Evolutionary conservation across 441 rosid species (phyloP).

Genomic region (Sinapis alba): DNA sequence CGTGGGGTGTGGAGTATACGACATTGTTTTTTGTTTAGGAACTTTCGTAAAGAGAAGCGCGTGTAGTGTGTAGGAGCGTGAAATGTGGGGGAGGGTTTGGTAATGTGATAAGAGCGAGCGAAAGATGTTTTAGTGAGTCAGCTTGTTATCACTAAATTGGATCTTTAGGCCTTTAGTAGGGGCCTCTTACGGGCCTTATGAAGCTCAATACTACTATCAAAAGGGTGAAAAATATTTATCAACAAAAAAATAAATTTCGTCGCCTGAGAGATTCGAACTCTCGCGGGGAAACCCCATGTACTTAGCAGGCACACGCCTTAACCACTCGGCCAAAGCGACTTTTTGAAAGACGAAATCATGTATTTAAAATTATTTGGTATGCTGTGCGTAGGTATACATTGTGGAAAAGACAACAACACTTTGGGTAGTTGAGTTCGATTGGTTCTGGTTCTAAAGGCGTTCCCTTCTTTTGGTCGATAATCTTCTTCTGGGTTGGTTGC

Average conservation of each 20-base stretch:
- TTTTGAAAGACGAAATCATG: no score
- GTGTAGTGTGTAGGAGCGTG: constrained; percentile 50
- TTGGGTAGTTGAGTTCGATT: constrained; percentile 9
- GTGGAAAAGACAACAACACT: neutral
- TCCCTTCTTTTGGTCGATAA: neutral
- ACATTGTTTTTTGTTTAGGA: neutral
- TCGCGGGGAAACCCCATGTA: constrained; percentile 95
- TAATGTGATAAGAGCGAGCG: constrained; percentile 27
- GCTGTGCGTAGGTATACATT: neutral
- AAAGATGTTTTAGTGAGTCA: constrained; percentile 47
- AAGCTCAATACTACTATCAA: neutral
- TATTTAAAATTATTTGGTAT: no score
- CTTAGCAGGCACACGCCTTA: constrained; percentile 99
- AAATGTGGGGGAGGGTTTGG: neutral
- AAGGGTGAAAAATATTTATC: neutral
- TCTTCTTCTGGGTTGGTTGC: constrained; percentile 2
- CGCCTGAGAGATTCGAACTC: constrained; percentile 99
- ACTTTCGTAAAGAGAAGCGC: constrained; percentile 53
- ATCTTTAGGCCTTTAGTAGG: constrained; percentile 49
- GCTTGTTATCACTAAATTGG: constrained; percentile 52
- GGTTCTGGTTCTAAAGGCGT: neutral
- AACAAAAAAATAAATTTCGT: constrained; percentile 25
- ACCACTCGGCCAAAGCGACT: constrained; percentile 77
- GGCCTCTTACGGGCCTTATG: neutral
- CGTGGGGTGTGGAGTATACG: neutral